A percentile compares a stretch with the other conserved stretches of the same genome.
Evolutionary conservation across 1,139 yeast species (phyloP).

Genomic region (Scheffersomyces segobiensis): DNA sequence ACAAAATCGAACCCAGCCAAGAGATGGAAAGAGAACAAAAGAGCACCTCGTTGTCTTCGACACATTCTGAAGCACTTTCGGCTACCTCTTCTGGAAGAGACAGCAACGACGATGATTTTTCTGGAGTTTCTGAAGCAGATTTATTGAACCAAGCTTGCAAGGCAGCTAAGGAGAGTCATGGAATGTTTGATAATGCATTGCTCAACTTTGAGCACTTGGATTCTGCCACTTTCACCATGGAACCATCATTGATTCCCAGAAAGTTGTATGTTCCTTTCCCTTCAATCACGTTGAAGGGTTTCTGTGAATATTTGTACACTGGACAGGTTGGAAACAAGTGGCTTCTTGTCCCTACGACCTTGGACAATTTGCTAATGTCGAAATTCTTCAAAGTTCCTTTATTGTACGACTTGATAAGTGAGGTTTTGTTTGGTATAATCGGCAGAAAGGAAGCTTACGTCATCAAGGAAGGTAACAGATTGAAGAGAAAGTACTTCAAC

Average conservation of each 20-base stretch:
- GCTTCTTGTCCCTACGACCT: slow-evolving; percentile 64
- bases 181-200: slow-evolving; percentile 29
- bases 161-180: slow-evolving; percentile 1
- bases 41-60: slow-evolving; percentile 14
- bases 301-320: slow-evolving; percentile 71
- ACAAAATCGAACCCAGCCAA: slow-evolving; percentile 5
- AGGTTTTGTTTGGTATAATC: slow-evolving; percentile 66
- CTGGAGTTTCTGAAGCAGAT: slow-evolving; percentile 4
- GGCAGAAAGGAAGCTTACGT: slow-evolving; percentile 62
- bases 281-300: slow-evolving; percentile 59
- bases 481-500: slow-evolving; percentile 30
- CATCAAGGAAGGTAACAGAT: slow-evolving; percentile 39
- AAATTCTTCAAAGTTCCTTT: slow-evolving; percentile 67
- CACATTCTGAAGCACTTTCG: slow-evolving; percentile 11
- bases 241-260: slow-evolving; percentile 66
- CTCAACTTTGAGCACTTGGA: slow-evolving; percentile 40
- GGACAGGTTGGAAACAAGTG: slow-evolving; percentile 79
- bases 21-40: slow-evolving; percentile 7
- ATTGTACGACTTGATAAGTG: slow-evolving; percentile 65
- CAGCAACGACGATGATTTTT: slow-evolving; percentile 10
- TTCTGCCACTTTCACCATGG: slow-evolving; percentile 40
- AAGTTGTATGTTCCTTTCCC: slow-evolving; percentile 67
- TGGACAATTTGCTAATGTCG: slow-evolving; percentile 62
- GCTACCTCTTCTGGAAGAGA: slow-evolving; percentile 10
- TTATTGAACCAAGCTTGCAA: background rate